Conservation (phyloP, 352 stramenopile species). For the Phytopythium boreale region DNA sequence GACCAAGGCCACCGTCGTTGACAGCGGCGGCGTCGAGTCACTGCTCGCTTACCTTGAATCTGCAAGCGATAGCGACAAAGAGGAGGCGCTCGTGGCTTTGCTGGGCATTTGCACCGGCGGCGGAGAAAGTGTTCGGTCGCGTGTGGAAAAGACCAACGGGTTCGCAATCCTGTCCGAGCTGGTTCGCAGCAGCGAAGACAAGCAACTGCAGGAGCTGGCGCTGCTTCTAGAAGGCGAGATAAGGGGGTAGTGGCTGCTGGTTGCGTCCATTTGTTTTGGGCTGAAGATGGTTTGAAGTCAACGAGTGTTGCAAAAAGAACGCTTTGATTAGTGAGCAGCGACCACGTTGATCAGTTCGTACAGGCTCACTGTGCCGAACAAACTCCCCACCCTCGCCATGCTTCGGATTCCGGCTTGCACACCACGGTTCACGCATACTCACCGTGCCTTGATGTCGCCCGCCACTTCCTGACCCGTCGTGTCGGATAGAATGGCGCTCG, state of each 20-base stretch:
- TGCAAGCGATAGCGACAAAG: not conserved
- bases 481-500: no score
- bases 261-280: no score
- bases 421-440: no score
- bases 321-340: no score
- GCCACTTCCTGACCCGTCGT: no score
- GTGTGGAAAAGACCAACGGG: not conserved
- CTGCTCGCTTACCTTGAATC: not conserved
- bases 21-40: not conserved
- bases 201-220: not conserved
- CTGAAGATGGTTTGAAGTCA: not conserved
- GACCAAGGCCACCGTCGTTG: not conserved
- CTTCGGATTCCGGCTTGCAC: no score
- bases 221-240: not conserved
- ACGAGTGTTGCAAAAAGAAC: no score
- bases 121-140: not conserved
- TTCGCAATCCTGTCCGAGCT: not conserved
- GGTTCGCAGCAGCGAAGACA: not conserved
- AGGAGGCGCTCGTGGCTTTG: not conserved
- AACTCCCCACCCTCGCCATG: no score
- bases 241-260: no score
- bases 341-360: no score
- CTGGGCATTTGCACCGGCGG: not conserved
- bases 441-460: no score
- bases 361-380: no score